Conservation (phyloP, 768 basidiomycete genomes). For the Hypsizygus marmoreus region DNA sequence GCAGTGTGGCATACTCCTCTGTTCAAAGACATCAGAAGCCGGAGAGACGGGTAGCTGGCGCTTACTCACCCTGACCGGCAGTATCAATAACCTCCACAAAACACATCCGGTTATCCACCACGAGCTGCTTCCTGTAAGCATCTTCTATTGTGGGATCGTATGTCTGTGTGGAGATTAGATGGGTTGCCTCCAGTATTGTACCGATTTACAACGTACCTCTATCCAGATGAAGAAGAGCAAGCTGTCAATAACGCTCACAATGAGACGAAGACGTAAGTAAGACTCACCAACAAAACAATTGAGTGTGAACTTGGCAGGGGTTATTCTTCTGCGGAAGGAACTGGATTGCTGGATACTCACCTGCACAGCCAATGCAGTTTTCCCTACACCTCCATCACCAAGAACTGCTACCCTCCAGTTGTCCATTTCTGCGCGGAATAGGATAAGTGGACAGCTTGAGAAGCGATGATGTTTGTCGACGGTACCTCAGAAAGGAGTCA, state of each 20-base stretch:
- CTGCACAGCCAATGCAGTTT: constrained; percentile 95
- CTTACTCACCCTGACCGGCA: constrained; percentile 85
- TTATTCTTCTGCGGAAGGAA: constrained; percentile 6
- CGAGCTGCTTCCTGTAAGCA: constrained; percentile 92
- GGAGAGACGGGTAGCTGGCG: constrained; percentile 13
- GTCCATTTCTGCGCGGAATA: constrained; percentile 67
- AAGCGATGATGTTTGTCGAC: constrained; percentile 12
- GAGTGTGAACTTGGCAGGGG: constrained; percentile 74
- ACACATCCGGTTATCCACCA: constrained; percentile 94
- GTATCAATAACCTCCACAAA: constrained; percentile 97
- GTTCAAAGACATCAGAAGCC: constrained; percentile 18
- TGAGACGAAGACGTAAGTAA: constrained; percentile 13
- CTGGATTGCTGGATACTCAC: constrained; percentile 43
- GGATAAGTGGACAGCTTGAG: constrained; percentile 18
- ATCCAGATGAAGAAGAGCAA: constrained; percentile 17
- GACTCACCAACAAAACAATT: constrained; percentile 93
- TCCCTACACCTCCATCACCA: constrained; percentile 96
- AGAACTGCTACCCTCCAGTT: constrained; percentile 95
- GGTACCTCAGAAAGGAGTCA: constrained; percentile 34
- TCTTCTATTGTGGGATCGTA: constrained; percentile 99
- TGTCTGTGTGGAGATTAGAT: constrained; percentile 51
- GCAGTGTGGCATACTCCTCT: constrained; percentile 97
- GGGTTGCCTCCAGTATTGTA: constrained; percentile 15
- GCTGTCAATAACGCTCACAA: constrained; percentile 8
- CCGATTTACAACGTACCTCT: constrained; percentile 51